Evolutionary conservation across 257 asterid species (phyloP), one percentile per base, ranked within the genome.

Genomic region (Lantana camara): DNA sequence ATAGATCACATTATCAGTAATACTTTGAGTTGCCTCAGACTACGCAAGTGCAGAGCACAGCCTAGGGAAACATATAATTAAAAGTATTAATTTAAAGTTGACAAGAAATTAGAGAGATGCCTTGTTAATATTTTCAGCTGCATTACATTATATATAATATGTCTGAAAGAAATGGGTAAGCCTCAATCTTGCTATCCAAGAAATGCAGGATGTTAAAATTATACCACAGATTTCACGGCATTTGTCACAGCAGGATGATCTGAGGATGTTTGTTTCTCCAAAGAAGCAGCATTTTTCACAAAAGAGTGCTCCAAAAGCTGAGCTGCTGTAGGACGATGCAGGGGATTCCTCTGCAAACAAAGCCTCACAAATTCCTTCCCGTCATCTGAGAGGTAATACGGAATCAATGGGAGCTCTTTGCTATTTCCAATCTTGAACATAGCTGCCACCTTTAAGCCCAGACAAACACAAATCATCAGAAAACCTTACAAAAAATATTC

Each of bases 391-490:
- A 94, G 89, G 66, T 75, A 49, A 51, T 94, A 92, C 19, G 99
- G 99, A 75, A 94, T 88, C 51, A 90, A 60, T 62, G 99, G 99
- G 73, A 94, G 97, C 73, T 88, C 97, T 77, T 86, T 94, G 67
- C 97, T 81, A 58, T 90, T 94, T 51, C 97, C 96, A 69, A 94
- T 88, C 89, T 90, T 90, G 81, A 90, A 94, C 99, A 94, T 88
- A 72, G 97, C 99, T 53, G 96, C 96, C 53, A 90, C 96, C 97
- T 94, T 69, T 52, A 61, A 58, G 63, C 64, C 78, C 78, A 57
- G 71, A 72, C n/a, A 57, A 73, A 72, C n/a, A 73, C 32, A 69
- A 44, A 66, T 67, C 66, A 72, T 66, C 57, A 71, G 70, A 4
- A 20, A 34, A 14, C 15, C 24, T 44, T 10, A 45, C 35, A 30